Evolutionary conservation across 2,329 filamentous ascomycete species (phyloP), one percentile per base, ranked within the genome.

Genomic region (Diaporthe vexans): DNA sequence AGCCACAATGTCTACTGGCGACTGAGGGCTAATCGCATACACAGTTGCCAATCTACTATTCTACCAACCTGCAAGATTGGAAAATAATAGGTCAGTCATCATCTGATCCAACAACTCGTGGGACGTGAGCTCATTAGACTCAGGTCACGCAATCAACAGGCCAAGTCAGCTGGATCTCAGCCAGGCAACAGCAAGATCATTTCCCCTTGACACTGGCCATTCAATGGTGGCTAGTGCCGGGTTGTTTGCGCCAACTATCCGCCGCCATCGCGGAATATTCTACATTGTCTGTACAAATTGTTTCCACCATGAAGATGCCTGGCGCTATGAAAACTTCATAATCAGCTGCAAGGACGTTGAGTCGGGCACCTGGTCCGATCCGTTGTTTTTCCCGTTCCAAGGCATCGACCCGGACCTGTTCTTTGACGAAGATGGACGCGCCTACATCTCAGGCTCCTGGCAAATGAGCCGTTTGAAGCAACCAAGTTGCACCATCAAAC

Each of bases 401-500:
- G 81, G 79, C 24, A 85, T 86, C 54, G 81, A 87, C 78, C 80
- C 86, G 6, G 80, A 87, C 79, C 78, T 87, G 0, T 83, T 86
- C 74, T 86, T 81, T 78, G 83, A 85, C 61, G 58, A 63, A 13
- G 80, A 82, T 70, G 81, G 82, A 24, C 80, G 79, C 29, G 77
- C 79, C 0, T 87, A 87, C 76, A 78, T 86, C 17, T 79, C 80
- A 58, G 77, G 58, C 24, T 63, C 58, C 15, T 68, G 46, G 80
- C 79, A 33, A 78, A 81, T 37, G 75, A 78, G 46, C 37, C 58
- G 58, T 19, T 9, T 63, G 17, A 63, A 19, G 6, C 58, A 63
- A 17, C 58, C 58, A 8, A 63, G 58, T 33, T 63, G 58, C 37
- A 46, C 58, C 24, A 76, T 84, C 43, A 73, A 79, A 13, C 76